These are phyloP conservation scores for Sclerotinia nivalis DNA, from an alignment of 2,329 filamentous ascomycete genomes.

Conservation along the genomic window DNA sequence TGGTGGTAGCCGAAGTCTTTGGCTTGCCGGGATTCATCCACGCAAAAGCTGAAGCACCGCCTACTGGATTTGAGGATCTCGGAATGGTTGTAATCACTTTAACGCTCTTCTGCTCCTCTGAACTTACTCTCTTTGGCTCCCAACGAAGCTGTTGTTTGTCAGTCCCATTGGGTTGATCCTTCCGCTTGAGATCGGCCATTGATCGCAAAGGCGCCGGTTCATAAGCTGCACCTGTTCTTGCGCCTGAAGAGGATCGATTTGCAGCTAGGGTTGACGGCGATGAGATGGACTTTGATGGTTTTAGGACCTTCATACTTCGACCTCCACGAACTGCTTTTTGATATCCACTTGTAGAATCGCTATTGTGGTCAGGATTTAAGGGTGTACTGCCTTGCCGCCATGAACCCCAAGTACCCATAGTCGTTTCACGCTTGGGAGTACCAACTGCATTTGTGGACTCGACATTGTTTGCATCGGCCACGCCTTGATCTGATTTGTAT, in stretches of 20 bases:
- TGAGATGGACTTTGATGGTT: conserved; percentile 68
- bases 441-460: conserved; percentile 27
- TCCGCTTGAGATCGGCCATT: conserved; percentile 56
- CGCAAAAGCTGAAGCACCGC: conserved; percentile 88
- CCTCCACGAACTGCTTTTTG: conserved; percentile 68
- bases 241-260: conserved; percentile 44
- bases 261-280: conserved; percentile 47
- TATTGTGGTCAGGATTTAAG: conserved; percentile 31
- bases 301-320: conserved; percentile 87
- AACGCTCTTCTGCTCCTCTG: conserved; percentile 40
- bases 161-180: conserved; percentile 49
- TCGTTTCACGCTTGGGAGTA: conserved; percentile 46
- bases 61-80: conserved; percentile 76
- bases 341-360: conserved; percentile 51
- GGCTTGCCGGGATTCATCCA: conserved; percentile 69
- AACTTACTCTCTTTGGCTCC: conserved; percentile 54
- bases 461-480: conserved; percentile 19
- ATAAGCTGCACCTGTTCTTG: conserved; percentile 53
- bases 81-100: conserved; percentile 43
- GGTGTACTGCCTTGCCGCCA: conserved; percentile 60
- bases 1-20: conserved; percentile 29
- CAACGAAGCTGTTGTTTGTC: conserved; percentile 45
- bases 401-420: conserved; percentile 66
- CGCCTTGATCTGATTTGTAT: conserved; percentile 9
- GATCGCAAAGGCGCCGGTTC: conserved; percentile 49